Evolutionary conservation across 202 grass and related monocot genomes (phyloP).

Genomic region (Schoenoplectus triqueter): DNA sequence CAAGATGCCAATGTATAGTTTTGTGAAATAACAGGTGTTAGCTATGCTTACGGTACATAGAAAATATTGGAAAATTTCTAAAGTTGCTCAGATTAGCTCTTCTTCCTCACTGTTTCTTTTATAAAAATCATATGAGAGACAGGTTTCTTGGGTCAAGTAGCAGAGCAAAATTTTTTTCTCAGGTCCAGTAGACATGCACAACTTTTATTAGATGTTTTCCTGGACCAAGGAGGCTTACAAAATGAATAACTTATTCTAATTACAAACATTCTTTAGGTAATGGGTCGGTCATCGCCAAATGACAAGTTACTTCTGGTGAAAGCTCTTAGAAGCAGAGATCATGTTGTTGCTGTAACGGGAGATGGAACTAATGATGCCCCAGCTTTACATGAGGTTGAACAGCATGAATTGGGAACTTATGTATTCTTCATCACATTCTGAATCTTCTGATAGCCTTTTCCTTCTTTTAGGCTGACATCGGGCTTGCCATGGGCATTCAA

Average conservation of each 20-base stretch:
- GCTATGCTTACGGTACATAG: background rate
- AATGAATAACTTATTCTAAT: conserved; percentile 13
- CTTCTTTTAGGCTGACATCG: conserved; percentile 83
- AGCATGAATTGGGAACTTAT: background rate
- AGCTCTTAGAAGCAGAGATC: conserved; percentile 66
- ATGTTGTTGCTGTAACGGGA: conserved; percentile 96
- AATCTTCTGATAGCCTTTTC: conserved; percentile 36
- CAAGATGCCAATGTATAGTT: too few relatives aligned
- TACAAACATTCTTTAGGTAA: conserved; percentile 54
- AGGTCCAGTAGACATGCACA: background rate
- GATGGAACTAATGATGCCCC: conserved; percentile 99
- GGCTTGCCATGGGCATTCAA: conserved; percentile 93
- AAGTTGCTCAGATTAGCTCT: background rate
- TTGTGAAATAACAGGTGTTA: too few relatives aligned
- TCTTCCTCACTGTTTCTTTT: background rate
- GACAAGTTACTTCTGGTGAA: conserved; percentile 92
- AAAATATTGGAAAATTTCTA: background rate
- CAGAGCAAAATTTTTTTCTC: background rate
- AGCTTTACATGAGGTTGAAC: conserved; percentile 81
- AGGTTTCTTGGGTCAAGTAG: background rate
- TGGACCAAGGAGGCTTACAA: background rate
- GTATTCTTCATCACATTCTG: conserved; percentile 14
- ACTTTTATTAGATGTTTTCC: conserved; percentile 21
- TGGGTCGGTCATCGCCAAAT: conserved; percentile 95
- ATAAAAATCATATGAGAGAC: background rate